A percentile compares a stretch with the other conserved stretches of the same genome.
Conservation (phyloP, 768 basidiomycete genomes). For the Suillus ampliporus region DNA sequence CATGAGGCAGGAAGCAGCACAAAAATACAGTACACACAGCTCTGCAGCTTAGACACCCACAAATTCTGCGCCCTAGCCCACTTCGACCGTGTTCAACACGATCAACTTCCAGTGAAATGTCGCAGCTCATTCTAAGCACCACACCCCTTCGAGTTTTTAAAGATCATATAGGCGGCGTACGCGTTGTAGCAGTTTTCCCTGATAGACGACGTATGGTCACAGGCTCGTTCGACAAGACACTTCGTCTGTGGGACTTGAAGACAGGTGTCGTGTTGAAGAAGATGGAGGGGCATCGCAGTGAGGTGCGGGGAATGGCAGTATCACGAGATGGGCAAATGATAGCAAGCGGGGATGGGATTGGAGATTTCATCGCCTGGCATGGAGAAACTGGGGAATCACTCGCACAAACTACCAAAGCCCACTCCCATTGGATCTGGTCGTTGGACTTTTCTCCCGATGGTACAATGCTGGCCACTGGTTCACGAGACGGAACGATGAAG, state of each 20-base stretch:
- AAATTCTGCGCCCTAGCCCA: background rate
- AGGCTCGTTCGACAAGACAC: background rate
- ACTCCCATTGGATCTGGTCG: too few relatives aligned
- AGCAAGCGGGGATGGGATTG: too few relatives aligned
- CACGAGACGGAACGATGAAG: too few relatives aligned
- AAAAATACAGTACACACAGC: background rate
- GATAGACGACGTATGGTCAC: conserved; percentile 4
- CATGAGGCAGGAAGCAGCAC: too few relatives aligned
- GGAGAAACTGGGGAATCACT: too few relatives aligned
- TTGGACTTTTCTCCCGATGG: too few relatives aligned
- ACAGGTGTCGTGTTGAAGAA: conserved; percentile 1
- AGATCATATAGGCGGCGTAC: background rate
- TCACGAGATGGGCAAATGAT: too few relatives aligned
- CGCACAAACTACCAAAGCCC: too few relatives aligned
- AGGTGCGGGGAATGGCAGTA: too few relatives aligned
- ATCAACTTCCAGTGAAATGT: background rate
- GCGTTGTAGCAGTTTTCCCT: background rate
- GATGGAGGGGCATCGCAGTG: background rate
- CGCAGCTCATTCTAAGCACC: background rate
- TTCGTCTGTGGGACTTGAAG: conserved; percentile 3
- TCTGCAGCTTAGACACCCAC: background rate
- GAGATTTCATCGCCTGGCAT: too few relatives aligned
- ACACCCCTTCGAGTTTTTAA: background rate
- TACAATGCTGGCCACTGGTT: too few relatives aligned
- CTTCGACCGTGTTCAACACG: background rate